These are phyloP conservation scores for Basipetospora chlamydospora DNA, from an alignment of 2,329 filamentous ascomycete species.

Conservation along the genomic window DNA sequence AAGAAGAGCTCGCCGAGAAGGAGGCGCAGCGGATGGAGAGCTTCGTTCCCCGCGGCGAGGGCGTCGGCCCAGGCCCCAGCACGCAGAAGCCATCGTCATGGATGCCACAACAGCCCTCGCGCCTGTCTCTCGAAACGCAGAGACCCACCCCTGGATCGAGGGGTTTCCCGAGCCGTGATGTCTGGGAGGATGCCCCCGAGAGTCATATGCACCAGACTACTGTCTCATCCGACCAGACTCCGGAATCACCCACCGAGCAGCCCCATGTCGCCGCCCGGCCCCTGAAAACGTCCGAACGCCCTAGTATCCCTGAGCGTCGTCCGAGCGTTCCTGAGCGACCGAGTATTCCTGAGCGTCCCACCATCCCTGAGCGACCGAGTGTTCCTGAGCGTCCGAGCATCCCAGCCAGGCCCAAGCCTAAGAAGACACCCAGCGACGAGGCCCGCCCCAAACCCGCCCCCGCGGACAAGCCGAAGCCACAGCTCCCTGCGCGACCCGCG, in stretches of 20 bases:
- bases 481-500: conserved; percentile 46
- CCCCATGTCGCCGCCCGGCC: conserved; percentile 10
- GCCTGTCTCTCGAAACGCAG: too few species aligned
- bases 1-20: conserved; percentile 49
- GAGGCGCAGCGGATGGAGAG: conserved; percentile 32
- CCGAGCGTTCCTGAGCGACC: conserved; percentile 8
- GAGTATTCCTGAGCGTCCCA: conserved; percentile 7
- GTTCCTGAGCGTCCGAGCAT: conserved; percentile 10
- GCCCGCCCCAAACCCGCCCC: conserved; percentile 24
- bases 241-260: conserved; percentile 7
- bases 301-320: conserved; percentile 32
- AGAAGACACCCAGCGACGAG: conserved; percentile 19
- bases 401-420: conserved; percentile 42
- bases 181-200: conserved; percentile 90
- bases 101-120: conserved; percentile 5
- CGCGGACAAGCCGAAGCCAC: conserved; percentile 42
- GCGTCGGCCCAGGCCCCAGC: too few species aligned
- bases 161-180: conserved; percentile 79
- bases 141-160: conserved; percentile 43
- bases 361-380: conserved; percentile 37
- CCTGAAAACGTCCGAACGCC: conserved; percentile 7
- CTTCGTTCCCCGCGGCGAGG: conserved; percentile 24
- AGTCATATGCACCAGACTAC: conserved; percentile 68
- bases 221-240: conserved; percentile 28
- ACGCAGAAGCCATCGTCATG: conserved; percentile 5